Base-by-base conservation (phyloP, 2,329 filamentous ascomycete species). In the Corinectria fuckeliana region DNA sequence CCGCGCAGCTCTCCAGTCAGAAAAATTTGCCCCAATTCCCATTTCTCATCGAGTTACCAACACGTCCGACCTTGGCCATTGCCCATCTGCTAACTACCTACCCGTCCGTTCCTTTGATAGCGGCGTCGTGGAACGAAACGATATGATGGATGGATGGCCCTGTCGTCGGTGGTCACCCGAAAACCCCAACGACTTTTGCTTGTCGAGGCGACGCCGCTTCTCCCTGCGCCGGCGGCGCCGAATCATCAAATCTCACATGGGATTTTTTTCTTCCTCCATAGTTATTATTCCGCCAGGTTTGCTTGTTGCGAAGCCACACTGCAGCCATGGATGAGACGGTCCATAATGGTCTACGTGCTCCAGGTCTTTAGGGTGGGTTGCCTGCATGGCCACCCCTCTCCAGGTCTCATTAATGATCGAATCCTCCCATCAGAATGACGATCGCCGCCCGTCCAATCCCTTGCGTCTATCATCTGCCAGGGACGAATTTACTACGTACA, bases 1-100 rank as follows among this genome's bases (percentile, higher is more conserved):
- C 63, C 56, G 62, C 56, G 58, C 56, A 39, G 58, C 63, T 73
- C 71, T 72, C 74, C 74, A 76, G 72, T 75, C 72, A 75, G 70
- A 75, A 72, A 26, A 61, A 73, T 74, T 74, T 69, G 60, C 56
- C 44, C 50, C 67, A 61, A 76, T 71, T 71, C 70, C n/a, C 56
- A 73, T 73, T 74, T 73, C 70, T 72, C 68, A 71, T 71, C 59
- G 50, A 67, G 63, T 68, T 70, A 67, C 66, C 65, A 63, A 64
- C 65, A 61, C 66, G 44, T 59, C 61, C 59, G 48, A 45, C 49
- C 51, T 54, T 59, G 45, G 44, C 48, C 58, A 50, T 16, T 63
- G 61, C 65, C 62, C 32, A 69, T 69, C 68, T 71, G 67, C 50
- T 66, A 30, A n/a, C n/a, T n/a, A n/a, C n/a, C n/a, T n/a, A n/a